Conservation (phyloP, 176 grass and related monocot genomes). For the Areca catechu region DNA sequence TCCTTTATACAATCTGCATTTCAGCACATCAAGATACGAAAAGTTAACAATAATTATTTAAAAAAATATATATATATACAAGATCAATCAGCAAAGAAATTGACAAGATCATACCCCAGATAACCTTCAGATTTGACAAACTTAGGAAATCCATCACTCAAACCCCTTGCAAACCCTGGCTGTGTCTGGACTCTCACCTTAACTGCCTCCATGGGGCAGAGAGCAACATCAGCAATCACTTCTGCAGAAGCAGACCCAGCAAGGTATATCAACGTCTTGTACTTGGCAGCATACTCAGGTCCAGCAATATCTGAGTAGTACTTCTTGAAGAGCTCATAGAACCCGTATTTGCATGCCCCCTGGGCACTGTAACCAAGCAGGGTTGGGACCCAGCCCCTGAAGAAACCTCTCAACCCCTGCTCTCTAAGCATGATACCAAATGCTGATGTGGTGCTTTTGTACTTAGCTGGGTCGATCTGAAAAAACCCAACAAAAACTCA, state of each 20-base stretch:
- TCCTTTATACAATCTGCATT: constrained; percentile 18
- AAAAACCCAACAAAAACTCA: constrained; percentile 1
- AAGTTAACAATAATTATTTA: neutral
- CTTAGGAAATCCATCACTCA: constrained; percentile 95
- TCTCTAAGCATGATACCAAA: constrained; percentile 80
- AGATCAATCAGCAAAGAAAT: neutral
- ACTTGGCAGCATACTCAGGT: constrained; percentile 77
- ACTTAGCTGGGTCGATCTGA: constrained; percentile 81
- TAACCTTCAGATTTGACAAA: constrained; percentile 72
- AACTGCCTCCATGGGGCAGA: constrained; percentile 94
- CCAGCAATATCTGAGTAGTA: constrained; percentile 93
- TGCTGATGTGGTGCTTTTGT: constrained; percentile 86
- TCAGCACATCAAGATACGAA: neutral
- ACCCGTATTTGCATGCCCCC: constrained; percentile 94
- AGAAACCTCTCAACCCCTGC: constrained; percentile 80
- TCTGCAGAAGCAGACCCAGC: constrained; percentile 96
- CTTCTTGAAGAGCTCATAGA: constrained; percentile 99
- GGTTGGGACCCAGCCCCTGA: constrained; percentile 90
- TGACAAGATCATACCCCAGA: constrained; percentile 37
- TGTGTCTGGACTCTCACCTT: constrained; percentile 98
- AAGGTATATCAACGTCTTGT: constrained; percentile 98
- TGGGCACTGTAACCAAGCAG: constrained; percentile 96
- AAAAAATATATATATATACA: neutral
- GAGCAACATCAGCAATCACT: constrained; percentile 93
- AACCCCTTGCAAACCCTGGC: constrained; percentile 81